Conservation (phyloP, 2,329 filamentous ascomycete genomes). For the Diaporthe velutina region DNA sequence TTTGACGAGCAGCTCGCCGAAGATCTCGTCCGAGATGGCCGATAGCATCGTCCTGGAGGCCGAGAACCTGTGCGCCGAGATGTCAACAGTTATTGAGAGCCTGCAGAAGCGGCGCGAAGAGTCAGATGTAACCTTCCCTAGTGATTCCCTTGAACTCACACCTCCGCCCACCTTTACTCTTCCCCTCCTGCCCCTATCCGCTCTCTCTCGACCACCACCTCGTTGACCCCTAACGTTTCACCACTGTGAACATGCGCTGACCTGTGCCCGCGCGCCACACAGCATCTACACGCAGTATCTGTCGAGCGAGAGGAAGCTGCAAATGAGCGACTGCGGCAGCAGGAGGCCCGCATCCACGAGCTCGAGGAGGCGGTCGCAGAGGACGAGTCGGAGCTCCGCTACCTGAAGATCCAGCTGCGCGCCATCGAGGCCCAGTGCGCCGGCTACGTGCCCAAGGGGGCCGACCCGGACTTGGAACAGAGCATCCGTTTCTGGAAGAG, state of each 20-base stretch:
- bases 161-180: too few relatives aligned
- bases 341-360: conserved; percentile 70
- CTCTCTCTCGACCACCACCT: neutral
- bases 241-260: conserved; percentile 44
- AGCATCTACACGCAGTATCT: conserved; percentile 74
- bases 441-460: conserved; percentile 59
- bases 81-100: conserved; percentile 63
- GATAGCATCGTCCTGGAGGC: conserved; percentile 47
- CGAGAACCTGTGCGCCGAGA: conserved; percentile 62
- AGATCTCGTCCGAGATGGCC: conserved; percentile 42
- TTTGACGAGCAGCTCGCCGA: conserved; percentile 9
- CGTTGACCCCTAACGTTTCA: neutral
- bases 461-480: conserved; percentile 68
- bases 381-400: conserved; percentile 71
- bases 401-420: conserved; percentile 72
- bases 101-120: conserved; percentile 70
- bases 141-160: neutral
- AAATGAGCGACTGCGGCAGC: conserved; percentile 68
- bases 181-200: neutral
- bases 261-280: conserved; percentile 26
- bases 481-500: conserved; percentile 73
- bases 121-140: conserved; percentile 57
- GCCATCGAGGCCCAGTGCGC: conserved; percentile 72
- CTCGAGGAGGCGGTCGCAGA: conserved; percentile 69
- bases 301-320: conserved; percentile 69